phyloP scores from a whole-genome alignment of 2,329 filamentous ascomycete species.

The Thielaviopsis ethacetica region DNA sequence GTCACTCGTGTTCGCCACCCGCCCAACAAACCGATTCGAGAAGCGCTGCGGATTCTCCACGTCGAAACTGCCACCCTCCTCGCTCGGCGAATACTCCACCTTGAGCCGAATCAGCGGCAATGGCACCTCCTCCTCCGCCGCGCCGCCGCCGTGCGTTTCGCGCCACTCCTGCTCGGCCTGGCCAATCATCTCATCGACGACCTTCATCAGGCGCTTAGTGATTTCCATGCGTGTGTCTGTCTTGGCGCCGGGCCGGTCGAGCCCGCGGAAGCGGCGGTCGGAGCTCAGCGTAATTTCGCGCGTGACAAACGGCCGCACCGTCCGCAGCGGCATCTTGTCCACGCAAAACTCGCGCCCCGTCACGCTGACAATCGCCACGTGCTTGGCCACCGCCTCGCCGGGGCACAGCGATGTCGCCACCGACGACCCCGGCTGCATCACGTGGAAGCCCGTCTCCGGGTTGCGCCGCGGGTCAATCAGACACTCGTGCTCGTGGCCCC shows the following conservation, averaged over 20 bases:
- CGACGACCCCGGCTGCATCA: constrained; percentile 95
- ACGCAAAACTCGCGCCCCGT: constrained; percentile 68
- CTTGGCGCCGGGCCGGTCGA: constrained; percentile 44
- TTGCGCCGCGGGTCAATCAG: constrained; percentile 72
- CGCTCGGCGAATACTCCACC: constrained; percentile 75
- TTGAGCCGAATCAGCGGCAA: constrained; percentile 76
- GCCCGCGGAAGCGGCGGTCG: constrained; percentile 57
- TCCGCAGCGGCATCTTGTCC: constrained; percentile 69
- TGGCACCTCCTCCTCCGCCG: constrained; percentile 34
- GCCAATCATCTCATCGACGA: constrained; percentile 77
- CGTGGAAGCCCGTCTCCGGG: constrained; percentile 75
- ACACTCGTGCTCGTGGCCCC: constrained; percentile 97
- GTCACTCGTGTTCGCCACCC: constrained; percentile 85
- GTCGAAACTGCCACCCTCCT: constrained; percentile 64
- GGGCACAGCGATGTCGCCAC: constrained; percentile 84
- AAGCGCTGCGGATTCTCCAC: constrained; percentile 93
- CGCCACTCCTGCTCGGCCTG: constrained; percentile 72
- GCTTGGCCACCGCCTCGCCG: constrained; percentile 80
- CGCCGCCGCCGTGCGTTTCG: constrained; percentile 54
- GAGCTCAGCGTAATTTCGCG: constrained; percentile 62
- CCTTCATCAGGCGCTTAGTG: constrained; percentile 55
- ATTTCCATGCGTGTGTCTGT: constrained; percentile 72
- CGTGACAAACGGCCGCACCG: constrained; percentile 81
- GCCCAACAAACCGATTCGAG: constrained; percentile 79
- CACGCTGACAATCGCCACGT: constrained; percentile 72